Evolutionary conservation across 257 asterid genomes (phyloP).

Genomic region (Cruciata laevipes): DNA sequence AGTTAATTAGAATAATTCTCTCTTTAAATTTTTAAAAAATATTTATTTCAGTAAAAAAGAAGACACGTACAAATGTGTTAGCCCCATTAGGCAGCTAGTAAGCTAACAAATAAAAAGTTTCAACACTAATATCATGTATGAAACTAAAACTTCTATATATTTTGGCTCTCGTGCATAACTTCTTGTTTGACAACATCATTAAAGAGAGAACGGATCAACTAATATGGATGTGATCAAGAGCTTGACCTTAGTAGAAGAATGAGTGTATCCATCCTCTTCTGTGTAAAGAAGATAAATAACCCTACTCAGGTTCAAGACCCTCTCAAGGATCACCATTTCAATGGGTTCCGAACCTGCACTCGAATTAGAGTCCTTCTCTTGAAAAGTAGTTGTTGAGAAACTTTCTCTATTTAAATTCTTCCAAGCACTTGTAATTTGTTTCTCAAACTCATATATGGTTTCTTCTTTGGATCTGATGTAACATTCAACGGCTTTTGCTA

Average conservation of each 20-base stretch:
- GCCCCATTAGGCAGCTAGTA: too few relatives aligned
- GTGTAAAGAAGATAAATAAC: slow-evolving; percentile 9
- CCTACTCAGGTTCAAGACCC: slow-evolving; percentile 3
- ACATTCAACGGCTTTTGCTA: not conserved
- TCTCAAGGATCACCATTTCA: not conserved
- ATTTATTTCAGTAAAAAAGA: too few relatives aligned
- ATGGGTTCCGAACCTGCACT: not conserved
- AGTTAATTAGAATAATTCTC: too few relatives aligned
- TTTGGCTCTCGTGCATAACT: not conserved
- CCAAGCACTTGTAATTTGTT: slow-evolving; percentile 19
- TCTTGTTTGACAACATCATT: not conserved
- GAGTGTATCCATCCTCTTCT: slow-evolving; percentile 13
- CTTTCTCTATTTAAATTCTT: slow-evolving; percentile 23
- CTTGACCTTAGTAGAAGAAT: slow-evolving; percentile 7
- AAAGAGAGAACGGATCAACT: slow-evolving; percentile 4
- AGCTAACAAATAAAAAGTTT: too few relatives aligned
- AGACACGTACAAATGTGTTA: too few relatives aligned
- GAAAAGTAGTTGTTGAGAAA: too few relatives aligned
- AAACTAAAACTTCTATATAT: not conserved
- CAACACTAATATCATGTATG: too few relatives aligned
- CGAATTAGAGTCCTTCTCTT: too few relatives aligned
- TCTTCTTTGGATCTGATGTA: slow-evolving; percentile 25
- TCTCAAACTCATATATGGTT: slow-evolving; percentile 10
- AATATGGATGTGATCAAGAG: slow-evolving; percentile 10
- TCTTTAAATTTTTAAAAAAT: too few relatives aligned